Evolutionary conservation across 1,139 yeast genomes (phyloP), one percentile per base, ranked within the genome.

Genomic region (Magnusiomyces tetraspermus): DNA sequence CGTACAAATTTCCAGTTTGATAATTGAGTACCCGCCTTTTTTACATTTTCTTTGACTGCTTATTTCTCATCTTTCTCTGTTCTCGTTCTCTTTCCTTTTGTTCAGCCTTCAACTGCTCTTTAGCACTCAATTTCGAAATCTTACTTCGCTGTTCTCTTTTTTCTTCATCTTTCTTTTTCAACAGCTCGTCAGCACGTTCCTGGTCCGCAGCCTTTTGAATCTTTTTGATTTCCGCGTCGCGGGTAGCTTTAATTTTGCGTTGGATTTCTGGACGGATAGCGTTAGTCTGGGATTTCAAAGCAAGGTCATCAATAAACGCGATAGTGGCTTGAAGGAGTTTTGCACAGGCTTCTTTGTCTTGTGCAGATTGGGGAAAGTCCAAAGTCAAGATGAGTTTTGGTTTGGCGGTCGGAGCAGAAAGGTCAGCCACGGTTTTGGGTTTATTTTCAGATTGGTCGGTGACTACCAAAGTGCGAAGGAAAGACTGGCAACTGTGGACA

Each of bases 381-480:
- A 84, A 65, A 51, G 80, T 73, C 56, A 86, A 61, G 36, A 80
- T 65, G 48, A 83, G 67, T 61, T 76, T 78, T 61, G 89, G 79
- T 55, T 66, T 67, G 52, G 88, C 81, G n/a, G n/a, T n/a, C n/a
- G n/a, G n/a, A 21, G 8, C 5, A 46, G 68, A 70, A 57, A 78
- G 71, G 46, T 80, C 83, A 40, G 71, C 70, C 50, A 79, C 62
- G 26, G 59, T 61, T 47, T 57, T 54, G 42, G 98, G 97, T 61
- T 79, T 84, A 55, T 76, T 83, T 43, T 71, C 63, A 31, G 89
- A 81, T 69, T 87, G 85, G 67, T 92, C 98, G 51, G 97, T 86
- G 64, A 89, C 76, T 37, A 95, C 83, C 59, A 92, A 67, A 63
- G 68, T 84, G 63, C 81, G 80, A 62, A 90, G 71, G 52, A 78